phyloP scores from a whole-genome alignment of 805 yeast genomes.

The Candida qinlingensis region DNA sequence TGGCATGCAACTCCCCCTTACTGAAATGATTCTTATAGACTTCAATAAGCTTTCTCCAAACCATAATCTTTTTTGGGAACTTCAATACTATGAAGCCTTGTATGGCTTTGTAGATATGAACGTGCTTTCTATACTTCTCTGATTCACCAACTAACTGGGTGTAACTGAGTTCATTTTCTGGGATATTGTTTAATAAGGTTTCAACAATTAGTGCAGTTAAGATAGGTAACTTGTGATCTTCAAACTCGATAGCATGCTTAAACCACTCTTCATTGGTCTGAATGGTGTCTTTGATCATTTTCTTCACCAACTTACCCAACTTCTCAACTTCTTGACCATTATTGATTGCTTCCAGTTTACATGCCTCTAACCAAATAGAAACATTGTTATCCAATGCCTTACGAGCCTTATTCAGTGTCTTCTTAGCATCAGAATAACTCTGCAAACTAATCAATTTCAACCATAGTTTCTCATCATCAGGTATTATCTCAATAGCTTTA shows the following conservation, averaged over 20 bases:
- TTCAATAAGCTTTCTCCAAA: conserved; percentile 46
- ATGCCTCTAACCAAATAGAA: conserved; percentile 65
- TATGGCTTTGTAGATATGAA: conserved; percentile 33
- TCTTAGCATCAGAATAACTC: conserved; percentile 43
- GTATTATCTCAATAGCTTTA: conserved; percentile 67
- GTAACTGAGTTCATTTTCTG: conserved; percentile 26
- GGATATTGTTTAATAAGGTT: conserved; percentile 27
- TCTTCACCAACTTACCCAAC: conserved; percentile 41
- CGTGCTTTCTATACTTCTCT: conserved; percentile 16
- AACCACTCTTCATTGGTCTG: conserved; percentile 47
- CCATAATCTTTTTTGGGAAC: conserved; percentile 39
- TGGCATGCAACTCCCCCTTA: conserved; percentile 31
- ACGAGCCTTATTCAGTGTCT: conserved; percentile 55
- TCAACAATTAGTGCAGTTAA: conserved; percentile 52
- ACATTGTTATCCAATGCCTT: conserved; percentile 42
- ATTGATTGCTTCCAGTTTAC: conserved; percentile 57
- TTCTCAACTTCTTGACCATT: conserved; percentile 36
- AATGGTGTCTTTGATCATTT: conserved; percentile 41
- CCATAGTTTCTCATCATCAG: conserved; percentile 65
- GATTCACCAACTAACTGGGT: conserved; percentile 22
- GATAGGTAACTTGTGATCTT: conserved; percentile 36
- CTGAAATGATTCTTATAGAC: conserved; percentile 29
- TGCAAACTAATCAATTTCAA: conserved; percentile 43
- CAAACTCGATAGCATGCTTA: conserved; percentile 48
- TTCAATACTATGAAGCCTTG: conserved; percentile 40